Evolutionary conservation across 1,139 yeast genomes (phyloP).

Genomic region (Debaryomyces coudertii): DNA sequence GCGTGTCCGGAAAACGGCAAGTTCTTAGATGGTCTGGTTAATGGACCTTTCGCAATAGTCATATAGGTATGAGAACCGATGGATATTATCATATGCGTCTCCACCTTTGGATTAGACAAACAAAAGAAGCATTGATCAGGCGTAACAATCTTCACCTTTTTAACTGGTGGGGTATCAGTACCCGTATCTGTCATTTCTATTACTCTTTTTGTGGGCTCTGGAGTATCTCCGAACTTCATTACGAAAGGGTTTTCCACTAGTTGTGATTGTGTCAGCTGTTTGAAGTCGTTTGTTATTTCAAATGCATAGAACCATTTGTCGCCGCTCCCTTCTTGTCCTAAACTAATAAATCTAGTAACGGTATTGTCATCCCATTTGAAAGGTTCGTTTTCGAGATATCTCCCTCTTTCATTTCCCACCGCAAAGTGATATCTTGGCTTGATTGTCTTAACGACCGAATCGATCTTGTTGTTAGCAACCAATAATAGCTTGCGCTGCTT

Average conservation of each 20-base stretch:
- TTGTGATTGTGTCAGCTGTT: constrained; percentile 12
- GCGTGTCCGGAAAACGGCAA: constrained; percentile 79
- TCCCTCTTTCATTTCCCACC: constrained; percentile 51
- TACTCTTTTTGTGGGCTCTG: constrained; percentile 16
- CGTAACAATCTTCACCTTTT: constrained; percentile 40
- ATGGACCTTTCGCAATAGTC: constrained; percentile 87
- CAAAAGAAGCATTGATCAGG: constrained; percentile 81
- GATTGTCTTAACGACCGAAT: constrained; percentile 42
- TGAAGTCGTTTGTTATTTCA: constrained; percentile 32
- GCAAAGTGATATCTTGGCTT: constrained; percentile 72
- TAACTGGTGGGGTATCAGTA: constrained; percentile 16
- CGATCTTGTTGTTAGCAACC: constrained; percentile 46
- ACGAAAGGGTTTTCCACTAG: constrained; percentile 44
- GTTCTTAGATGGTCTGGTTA: constrained; percentile 51
- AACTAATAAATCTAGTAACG: constrained; percentile 63
- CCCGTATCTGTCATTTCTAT: constrained; percentile 15
- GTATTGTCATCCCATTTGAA: constrained; percentile 53
- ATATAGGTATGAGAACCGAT: constrained; percentile 69
- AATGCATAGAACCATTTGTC: constrained; percentile 79
- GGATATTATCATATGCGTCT: constrained; percentile 78
- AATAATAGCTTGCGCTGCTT: constrained; percentile 35
- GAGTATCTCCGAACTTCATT: constrained; percentile 5
- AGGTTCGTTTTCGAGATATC: constrained; percentile 59
- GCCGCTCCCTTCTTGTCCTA: constrained; percentile 59
- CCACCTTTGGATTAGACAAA: constrained; percentile 76